phyloP scores from a whole-genome alignment of 2,329 filamentous ascomycete species.

The Pestalotiopsis sp. region DNA sequence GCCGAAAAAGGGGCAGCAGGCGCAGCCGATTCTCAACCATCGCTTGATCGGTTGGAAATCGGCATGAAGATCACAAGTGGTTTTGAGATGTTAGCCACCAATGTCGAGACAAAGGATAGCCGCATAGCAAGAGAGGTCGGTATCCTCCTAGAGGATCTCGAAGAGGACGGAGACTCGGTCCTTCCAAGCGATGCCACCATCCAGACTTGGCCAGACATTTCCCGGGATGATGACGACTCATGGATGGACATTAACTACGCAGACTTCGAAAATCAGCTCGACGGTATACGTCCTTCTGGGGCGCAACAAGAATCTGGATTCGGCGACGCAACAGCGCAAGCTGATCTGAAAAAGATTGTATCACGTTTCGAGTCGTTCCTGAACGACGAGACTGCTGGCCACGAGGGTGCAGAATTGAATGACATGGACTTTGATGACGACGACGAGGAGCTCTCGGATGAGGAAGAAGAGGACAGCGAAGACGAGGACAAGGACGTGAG shows the following conservation, averaged over 20 bases:
- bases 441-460: slow-evolving; percentile 57
- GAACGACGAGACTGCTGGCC: slow-evolving; percentile 79
- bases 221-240: slow-evolving; percentile 77
- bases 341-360: slow-evolving; percentile 87
- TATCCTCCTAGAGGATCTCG: slow-evolving; percentile 74
- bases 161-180: slow-evolving; percentile 65
- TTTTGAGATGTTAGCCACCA: slow-evolving; percentile 81
- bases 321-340: slow-evolving; percentile 68
- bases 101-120: slow-evolving; percentile 69
- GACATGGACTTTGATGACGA: slow-evolving; percentile 60
- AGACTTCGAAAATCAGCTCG: slow-evolving; percentile 83
- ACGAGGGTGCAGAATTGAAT: slow-evolving; percentile 74
- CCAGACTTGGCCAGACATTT: slow-evolving; percentile 61
- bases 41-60: slow-evolving; percentile 56
- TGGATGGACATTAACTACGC: slow-evolving; percentile 93
- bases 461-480: slow-evolving; percentile 58
- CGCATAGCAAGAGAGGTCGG: slow-evolving; percentile 74
- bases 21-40: slow-evolving; percentile 28
- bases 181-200: slow-evolving; percentile 80
- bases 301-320: slow-evolving; percentile 44
- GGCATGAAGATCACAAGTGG: slow-evolving; percentile 92
- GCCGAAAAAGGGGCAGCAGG: slow-evolving; percentile 24
- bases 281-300: slow-evolving; percentile 43
- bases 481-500: slow-evolving; percentile 75
- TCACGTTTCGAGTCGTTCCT: slow-evolving; percentile 91